Evolutionary conservation across 2,329 filamentous ascomycete species (phyloP), one percentile per base, ranked within the genome.

Genomic region (Aspergillus fructus): DNA sequence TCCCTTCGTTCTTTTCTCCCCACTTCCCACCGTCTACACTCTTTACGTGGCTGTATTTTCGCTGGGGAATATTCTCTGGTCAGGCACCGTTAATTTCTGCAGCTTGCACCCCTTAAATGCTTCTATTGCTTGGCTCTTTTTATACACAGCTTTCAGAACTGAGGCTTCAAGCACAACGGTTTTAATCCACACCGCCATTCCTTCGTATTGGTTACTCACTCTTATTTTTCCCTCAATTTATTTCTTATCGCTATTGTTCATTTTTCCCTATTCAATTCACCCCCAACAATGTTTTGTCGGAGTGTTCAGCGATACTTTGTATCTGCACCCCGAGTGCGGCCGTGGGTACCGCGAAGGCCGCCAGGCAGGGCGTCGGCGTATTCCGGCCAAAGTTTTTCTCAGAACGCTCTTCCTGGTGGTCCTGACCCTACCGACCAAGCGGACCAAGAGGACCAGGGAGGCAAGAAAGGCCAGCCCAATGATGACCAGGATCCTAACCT

Each of bases 401-500:
- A 64, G 59, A 55, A 62, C 45, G 59, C 63, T 6, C 55, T 63
- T 33, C 62, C 66, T 43, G 63, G 60, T 24, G 65, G 55, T 3
- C 65, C 70, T 7, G 66, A 71, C 37, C 64, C 68, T 17, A 60
- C 68, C 11, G 71, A 74, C 37, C 66, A 69, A 46, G 63, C 68
- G 64, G 65, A 69, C 23, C 60, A 62, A 21, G 71, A 72, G 34
- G 67, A 71, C 23, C 60, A 62, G 19, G 71, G 72, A 34, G 67
- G 71, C 5, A 62, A 64, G 11, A 60, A 55, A 37, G 62, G 56
- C 12, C 64, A 64, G 59, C 58, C 58, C n/a, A 64, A 64, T 58
- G 64, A 64, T 58, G 61, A 72, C 47, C 61, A 66, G 19, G 71
- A 72, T 17, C 67, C 68, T 19, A 71, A 56, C 40, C 53, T 74